Evolutionary conservation across 202 grass and related monocot genomes (phyloP).

Genomic region (Musa balbisiana): DNA sequence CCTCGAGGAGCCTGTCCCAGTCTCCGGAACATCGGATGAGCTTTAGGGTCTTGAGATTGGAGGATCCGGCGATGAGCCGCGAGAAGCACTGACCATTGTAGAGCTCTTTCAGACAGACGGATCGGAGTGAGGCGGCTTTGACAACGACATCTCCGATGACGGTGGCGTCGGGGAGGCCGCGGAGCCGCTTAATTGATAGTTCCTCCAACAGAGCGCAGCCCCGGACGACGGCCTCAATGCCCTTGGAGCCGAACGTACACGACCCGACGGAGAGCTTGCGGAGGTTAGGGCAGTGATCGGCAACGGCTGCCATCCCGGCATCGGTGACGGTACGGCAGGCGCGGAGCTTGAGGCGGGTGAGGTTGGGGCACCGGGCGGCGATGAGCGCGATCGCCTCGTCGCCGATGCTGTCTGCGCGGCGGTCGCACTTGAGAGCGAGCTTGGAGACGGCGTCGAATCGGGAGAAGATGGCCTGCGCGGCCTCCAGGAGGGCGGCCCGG

Average conservation of each 20-base stretch:
- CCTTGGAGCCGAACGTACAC: slow-evolving; percentile 44
- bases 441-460: slow-evolving; percentile 11
- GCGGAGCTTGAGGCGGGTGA: slow-evolving; percentile 5
- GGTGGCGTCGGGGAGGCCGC: not conserved
- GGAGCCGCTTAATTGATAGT: slow-evolving; percentile 11
- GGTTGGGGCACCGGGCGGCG: slow-evolving; percentile 2
- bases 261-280: slow-evolving; percentile 31
- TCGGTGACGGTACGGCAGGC: not conserved
- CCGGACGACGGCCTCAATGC: slow-evolving; percentile 10
- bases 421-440: slow-evolving; percentile 13
- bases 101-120: slow-evolving; percentile 8
- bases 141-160: not conserved
- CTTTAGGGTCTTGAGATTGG: slow-evolving; percentile 5
- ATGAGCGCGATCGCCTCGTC: slow-evolving; percentile 5
- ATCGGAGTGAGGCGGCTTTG: not conserved
- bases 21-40: not conserved
- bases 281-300: not conserved
- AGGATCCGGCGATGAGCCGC: slow-evolving; percentile 4
- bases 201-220: slow-evolving; percentile 3
- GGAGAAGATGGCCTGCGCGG: not conserved
- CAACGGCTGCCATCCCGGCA: slow-evolving; percentile 8
- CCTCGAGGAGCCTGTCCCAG: slow-evolving; percentile 2
- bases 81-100: not conserved
- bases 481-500: not conserved
- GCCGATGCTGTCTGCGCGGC: slow-evolving; percentile 4